Conservation (phyloP, 2,329 filamentous ascomycete genomes). For the Pestalotiopsis sp. region DNA sequence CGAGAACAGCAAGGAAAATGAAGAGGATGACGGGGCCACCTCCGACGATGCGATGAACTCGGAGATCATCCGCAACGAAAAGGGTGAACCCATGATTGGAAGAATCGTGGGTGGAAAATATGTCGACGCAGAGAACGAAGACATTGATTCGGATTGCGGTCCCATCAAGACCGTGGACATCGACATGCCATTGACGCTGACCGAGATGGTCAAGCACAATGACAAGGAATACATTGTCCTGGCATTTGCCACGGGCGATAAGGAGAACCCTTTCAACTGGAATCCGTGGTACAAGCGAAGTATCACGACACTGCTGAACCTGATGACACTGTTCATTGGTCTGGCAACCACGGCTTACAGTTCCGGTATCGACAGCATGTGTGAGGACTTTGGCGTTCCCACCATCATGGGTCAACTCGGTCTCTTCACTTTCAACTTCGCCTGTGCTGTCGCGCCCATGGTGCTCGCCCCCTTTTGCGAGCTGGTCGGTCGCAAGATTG, state of each 20-base stretch:
- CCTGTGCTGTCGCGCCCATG: constrained; percentile 48
- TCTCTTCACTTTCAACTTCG: constrained; percentile 52
- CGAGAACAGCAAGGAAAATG: constrained; percentile 4
- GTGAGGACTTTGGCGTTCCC: constrained; percentile 42
- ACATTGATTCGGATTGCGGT: constrained; percentile 35
- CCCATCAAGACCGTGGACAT: constrained; percentile 44
- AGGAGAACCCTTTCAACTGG: constrained; percentile 57
- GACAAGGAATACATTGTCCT: constrained; percentile 48
- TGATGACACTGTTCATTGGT: constrained; percentile 57
- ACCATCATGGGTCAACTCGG: constrained; percentile 48
- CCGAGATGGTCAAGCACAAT: constrained; percentile 42
- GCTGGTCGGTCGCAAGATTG: constrained; percentile 46
- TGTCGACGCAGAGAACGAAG: constrained; percentile 32
- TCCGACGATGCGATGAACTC: constrained; percentile 3
- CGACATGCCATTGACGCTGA: constrained; percentile 51
- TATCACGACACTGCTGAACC: constrained; percentile 48
- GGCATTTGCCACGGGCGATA: constrained; percentile 46
- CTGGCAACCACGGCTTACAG: constrained; percentile 56
- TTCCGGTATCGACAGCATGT: constrained; percentile 50
- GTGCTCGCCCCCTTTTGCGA: constrained; percentile 53
- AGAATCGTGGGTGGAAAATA: constrained; percentile 42
- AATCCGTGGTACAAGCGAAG: constrained; percentile 43
- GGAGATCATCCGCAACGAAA: constrained; percentile 16
- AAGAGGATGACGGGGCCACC: not conserved
- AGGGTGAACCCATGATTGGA: constrained; percentile 25